Conservation (phyloP, 208 protist genomes). For the Trypanosoma cruzi region DNA sequence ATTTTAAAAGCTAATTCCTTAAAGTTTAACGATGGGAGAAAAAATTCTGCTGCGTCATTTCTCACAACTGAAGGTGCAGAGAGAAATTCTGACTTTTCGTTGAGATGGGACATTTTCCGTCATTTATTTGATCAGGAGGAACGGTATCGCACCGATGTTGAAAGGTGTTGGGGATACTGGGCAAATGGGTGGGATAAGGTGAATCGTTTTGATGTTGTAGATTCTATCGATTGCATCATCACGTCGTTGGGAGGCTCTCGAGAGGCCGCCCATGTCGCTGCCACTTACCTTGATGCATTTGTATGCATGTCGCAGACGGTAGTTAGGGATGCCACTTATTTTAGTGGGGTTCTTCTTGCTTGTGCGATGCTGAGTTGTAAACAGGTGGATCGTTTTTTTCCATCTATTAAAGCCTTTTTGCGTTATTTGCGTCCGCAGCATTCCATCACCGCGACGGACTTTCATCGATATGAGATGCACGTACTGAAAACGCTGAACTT, state of each 20-base stretch:
- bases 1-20: neutral
- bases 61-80: neutral
- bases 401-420: constrained; percentile 56
- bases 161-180: constrained; percentile 57
- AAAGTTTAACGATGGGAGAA: neutral
- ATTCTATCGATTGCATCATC: constrained; percentile 77
- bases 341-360: constrained; percentile 72
- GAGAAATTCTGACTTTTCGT: neutral
- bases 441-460: constrained; percentile 43
- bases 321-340: constrained; percentile 37
- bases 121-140: constrained; percentile 30
- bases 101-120: neutral
- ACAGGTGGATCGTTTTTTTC: constrained; percentile 69
- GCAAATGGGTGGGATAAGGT: constrained; percentile 50
- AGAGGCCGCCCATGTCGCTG: constrained; percentile 63
- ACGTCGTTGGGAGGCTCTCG: constrained; percentile 57
- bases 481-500: constrained; percentile 29
- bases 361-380: constrained; percentile 84
- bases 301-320: constrained; percentile 33
- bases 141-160: constrained; percentile 39
- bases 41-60: neutral
- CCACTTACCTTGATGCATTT: constrained; percentile 71
- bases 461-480: constrained; percentile 53
- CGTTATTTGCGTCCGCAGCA: constrained; percentile 45
- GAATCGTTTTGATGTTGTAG: constrained; percentile 55